Evolutionary conservation across 129 eudicot genomes (phyloP).

Genomic region (Tagetes patula): DNA sequence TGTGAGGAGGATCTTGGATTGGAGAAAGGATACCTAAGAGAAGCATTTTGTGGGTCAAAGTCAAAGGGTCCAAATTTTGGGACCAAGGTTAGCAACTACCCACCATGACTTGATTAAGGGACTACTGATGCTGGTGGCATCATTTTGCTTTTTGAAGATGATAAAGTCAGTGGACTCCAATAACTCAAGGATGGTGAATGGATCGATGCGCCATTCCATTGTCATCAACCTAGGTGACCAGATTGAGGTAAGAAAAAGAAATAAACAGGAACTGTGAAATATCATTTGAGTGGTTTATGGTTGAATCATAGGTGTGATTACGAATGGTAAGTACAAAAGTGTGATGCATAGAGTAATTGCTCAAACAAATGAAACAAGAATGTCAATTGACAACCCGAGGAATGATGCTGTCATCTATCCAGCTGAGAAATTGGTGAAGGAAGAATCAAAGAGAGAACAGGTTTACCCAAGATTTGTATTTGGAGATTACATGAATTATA

Average conservation of each 20-base stretch:
- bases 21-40: conserved; percentile 59
- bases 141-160: conserved; percentile 65
- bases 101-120: conserved; percentile 71
- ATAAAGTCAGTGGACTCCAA: conserved; percentile 63
- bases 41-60: conserved; percentile 53
- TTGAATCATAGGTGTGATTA: conserved; percentile 52
- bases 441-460: conserved; percentile 26
- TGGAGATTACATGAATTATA: conserved; percentile 65
- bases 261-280: neutral
- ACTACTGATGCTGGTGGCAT: conserved; percentile 75
- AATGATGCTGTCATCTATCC: conserved; percentile 62
- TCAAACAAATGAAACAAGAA: conserved; percentile 51
- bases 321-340: conserved; percentile 70
- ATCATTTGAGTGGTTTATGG: neutral
- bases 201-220: conserved; percentile 64
- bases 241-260: conserved; percentile 43
- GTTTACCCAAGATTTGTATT: conserved; percentile 62
- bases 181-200: conserved; percentile 62
- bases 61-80: conserved; percentile 63
- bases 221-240: conserved; percentile 72
- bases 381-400: conserved; percentile 67
- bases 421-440: conserved; percentile 45
- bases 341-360: conserved; percentile 65
- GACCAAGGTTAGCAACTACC: conserved; percentile 72
- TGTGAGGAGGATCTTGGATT: conserved; percentile 65